phyloP scores from a whole-genome alignment of 495 filamentous ascomycete genomes.

The Trichocladium uniseriatum region DNA sequence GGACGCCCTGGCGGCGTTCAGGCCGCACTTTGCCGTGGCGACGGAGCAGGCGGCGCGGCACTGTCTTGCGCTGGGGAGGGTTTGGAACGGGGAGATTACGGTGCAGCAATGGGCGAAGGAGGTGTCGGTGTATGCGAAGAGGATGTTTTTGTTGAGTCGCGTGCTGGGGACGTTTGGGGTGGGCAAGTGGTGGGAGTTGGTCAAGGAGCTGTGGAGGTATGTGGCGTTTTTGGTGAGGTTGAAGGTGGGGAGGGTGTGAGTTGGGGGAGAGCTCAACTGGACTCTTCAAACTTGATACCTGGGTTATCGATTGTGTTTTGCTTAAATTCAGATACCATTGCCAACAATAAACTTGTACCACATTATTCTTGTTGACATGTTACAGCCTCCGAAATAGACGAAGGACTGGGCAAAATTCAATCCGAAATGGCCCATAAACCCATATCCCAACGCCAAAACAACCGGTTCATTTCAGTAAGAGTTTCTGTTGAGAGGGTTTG shows the following conservation, averaged over 20 bases:
- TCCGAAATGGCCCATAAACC: no score
- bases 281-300: no score
- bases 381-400: no score
- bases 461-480: no score
- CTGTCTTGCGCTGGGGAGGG: slow-evolving; percentile 26
- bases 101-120: slow-evolving; percentile 6
- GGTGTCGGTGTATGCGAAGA: not conserved
- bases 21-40: slow-evolving; percentile 39
- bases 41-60: slow-evolving; percentile 40
- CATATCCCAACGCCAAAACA: no score
- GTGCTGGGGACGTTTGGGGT: slow-evolving; percentile 2
- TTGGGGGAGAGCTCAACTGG: no score
- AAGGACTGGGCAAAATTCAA: no score
- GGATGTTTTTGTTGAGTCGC: slow-evolving; percentile 5
- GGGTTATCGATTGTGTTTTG: no score
- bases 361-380: no score
- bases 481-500: no score
- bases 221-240: not conserved
- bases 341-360: no score
- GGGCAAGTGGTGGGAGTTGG: slow-evolving; percentile 11
- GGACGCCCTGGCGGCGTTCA: slow-evolving; percentile 41
- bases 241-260: not conserved
- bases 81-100: slow-evolving; percentile 14
- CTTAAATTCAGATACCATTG: no score
- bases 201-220: not conserved